These are phyloP conservation scores for Avena insularis DNA, from an alignment of 176 grass and related monocot genomes.

Conservation along the genomic window DNA sequence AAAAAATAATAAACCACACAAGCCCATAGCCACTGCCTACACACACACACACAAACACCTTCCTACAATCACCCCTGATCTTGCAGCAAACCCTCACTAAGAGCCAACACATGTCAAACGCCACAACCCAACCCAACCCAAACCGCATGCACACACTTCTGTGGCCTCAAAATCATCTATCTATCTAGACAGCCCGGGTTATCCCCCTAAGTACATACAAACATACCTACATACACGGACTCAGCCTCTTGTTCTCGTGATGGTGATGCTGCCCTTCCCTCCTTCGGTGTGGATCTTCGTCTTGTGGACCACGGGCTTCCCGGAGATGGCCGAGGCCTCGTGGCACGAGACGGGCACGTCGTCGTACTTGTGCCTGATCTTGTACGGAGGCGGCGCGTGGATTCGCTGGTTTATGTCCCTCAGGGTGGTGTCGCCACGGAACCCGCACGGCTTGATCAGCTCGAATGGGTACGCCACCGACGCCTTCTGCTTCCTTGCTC, in stretches of 20 bases:
- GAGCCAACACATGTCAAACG: constrained; percentile 29
- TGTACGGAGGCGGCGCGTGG: constrained; percentile 64
- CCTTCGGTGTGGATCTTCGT: constrained; percentile 92
- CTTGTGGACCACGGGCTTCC: constrained; percentile 82
- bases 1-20: neutral
- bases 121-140: neutral
- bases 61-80: neutral
- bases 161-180: constrained; percentile 14
- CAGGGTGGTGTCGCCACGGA: constrained; percentile 64
- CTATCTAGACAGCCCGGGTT: neutral
- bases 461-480: constrained; percentile 80
- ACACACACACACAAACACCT: neutral
- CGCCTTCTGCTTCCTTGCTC: constrained; percentile 57
- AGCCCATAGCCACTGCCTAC: neutral
- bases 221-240: no score
- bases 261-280: constrained; percentile 87
- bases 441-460: constrained; percentile 81
- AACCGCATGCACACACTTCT: neutral
- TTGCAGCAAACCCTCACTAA: constrained; percentile 5
- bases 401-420: constrained; percentile 83
- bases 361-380: constrained; percentile 71
- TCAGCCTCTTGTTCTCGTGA: constrained; percentile 79
- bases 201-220: no score
- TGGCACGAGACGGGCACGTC: constrained; percentile 27
- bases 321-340: constrained; percentile 71